phyloP scores from a whole-genome alignment of 768 basidiomycete species.

The Glaciozyma antarctica region DNA sequence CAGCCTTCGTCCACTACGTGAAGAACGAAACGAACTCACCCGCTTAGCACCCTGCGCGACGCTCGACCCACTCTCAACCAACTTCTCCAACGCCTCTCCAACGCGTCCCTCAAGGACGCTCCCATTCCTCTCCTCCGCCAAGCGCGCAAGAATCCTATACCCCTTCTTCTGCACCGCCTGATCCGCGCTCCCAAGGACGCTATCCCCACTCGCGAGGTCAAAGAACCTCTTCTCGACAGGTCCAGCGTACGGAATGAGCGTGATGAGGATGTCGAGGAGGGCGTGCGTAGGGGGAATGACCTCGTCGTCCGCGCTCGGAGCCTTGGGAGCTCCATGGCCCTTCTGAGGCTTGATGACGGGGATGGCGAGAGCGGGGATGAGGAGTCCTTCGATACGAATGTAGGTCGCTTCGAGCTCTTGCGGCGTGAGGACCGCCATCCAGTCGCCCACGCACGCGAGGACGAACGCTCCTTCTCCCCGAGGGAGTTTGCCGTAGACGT shows the following conservation, averaged over 20 bases:
- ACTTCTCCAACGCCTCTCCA: slow-evolving; percentile 54
- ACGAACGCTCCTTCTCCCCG: slow-evolving; percentile 62
- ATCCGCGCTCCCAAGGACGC: slow-evolving; percentile 65
- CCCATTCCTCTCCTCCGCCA: slow-evolving; percentile 50
- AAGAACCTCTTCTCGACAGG: slow-evolving; percentile 19
- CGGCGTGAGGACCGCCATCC: slow-evolving; percentile 60
- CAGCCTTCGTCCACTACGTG: no score
- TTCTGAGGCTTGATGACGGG: slow-evolving; percentile 34
- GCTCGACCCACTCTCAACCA: slow-evolving; percentile 58
- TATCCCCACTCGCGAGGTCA: slow-evolving; percentile 44
- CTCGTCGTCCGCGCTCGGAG: slow-evolving; percentile 11
- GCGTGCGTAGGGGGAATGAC: slow-evolving; percentile 47
- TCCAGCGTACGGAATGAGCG: slow-evolving; percentile 44
- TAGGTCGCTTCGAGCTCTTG: slow-evolving; percentile 75
- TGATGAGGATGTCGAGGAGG: slow-evolving; percentile 66
- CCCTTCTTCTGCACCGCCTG: slow-evolving; percentile 90
- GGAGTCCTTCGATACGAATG: slow-evolving; percentile 60
- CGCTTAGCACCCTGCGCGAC: slow-evolving; percentile 79
- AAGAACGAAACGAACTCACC: slow-evolving; percentile 40
- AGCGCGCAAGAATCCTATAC: slow-evolving; percentile 72
- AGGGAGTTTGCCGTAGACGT: slow-evolving; percentile 74
- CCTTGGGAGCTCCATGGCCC: slow-evolving; percentile 7
- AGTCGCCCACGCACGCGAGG: slow-evolving; percentile 78
- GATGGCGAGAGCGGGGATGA: slow-evolving; percentile 53
- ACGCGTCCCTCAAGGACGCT: slow-evolving; percentile 46